Evolutionary conservation across 805 yeast genomes (phyloP).

Genomic region (Kodamaea laetipori): DNA sequence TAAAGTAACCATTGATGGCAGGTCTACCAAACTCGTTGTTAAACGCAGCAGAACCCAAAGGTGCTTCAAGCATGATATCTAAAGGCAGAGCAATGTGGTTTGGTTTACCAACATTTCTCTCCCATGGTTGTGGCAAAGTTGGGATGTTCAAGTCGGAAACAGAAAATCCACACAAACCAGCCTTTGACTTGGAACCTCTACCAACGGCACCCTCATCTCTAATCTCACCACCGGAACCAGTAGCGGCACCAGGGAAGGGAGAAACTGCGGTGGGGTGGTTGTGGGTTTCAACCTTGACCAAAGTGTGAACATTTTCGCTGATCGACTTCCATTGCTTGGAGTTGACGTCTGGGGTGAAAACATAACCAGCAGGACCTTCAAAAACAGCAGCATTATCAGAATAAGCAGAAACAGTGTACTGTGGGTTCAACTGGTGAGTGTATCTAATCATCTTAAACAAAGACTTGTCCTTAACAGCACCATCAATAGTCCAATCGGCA

Average conservation of each 20-base stretch:
- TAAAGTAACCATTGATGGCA: conserved; percentile 92
- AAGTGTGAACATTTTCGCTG: conserved; percentile 80
- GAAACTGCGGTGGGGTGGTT: conserved; percentile 99
- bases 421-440: conserved; percentile 80
- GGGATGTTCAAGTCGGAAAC: conserved; percentile 92
- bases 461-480: conserved; percentile 67
- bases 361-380: conserved; percentile 77
- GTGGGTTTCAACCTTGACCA: conserved; percentile 97
- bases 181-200: conserved; percentile 95
- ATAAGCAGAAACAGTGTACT: conserved; percentile 88
- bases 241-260: conserved; percentile 99
- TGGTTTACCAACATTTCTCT: conserved; percentile 85
- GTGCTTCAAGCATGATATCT: conserved; percentile 96
- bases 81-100: conserved; percentile 88
- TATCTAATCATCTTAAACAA: conserved; percentile 94
- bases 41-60: conserved; percentile 96
- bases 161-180: conserved; percentile 91
- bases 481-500: conserved; percentile 97
- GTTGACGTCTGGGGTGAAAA: conserved; percentile 74
- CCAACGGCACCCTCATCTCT: conserved; percentile 99
- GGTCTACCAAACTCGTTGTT: conserved; percentile 99
- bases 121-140: conserved; percentile 91
- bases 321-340: conserved; percentile 73
- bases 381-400: conserved; percentile 97
- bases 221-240: conserved; percentile 99